Evolutionary conservation across 2,329 filamentous ascomycete genomes (phyloP), one percentile per base, ranked within the genome.

Genomic region (Endoconidiophora laricicola): DNA sequence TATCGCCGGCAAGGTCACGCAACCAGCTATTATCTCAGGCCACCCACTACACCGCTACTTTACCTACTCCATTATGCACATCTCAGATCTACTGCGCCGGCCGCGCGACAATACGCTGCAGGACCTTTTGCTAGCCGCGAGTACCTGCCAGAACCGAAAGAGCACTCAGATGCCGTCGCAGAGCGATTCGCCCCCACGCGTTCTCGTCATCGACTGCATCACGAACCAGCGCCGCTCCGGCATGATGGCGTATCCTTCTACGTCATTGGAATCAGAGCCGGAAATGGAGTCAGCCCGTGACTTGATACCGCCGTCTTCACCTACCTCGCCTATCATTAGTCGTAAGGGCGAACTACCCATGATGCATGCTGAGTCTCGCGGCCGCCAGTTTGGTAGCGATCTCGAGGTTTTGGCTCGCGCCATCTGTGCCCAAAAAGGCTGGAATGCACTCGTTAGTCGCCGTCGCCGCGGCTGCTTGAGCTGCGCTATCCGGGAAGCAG

Each of bases 401-500:
- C 67, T 83, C 59, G 81, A 86, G 62, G 71, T 87, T 6, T 64
- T 88, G 48, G 80, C 79, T 1, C 69, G 83, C 45, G 82, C 83
- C 1, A 70, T 85, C 56, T 88, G 84, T 60, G 79, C 83, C 0
- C 78, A 84, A 59, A 77, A 73, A 56, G 83, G 83, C 2, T 80
- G 79, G 70, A 82, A 86, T 60, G 83, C 83, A 20, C 60, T 88
- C 16, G 70, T 88, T 55, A 83, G 79, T 54, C 70, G 81, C 47
- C 69, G 72, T 38, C 74, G 76, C 55, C 70, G 81, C 54, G 82
- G 80, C 0, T 90, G 84, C 59, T 62, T 88, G 36, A 74, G 75
- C 3, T 90, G 84, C 62, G 81, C 81, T 39, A 75, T 90, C 41
- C 72, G 84, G 16, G 83, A 90, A 65, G 83, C 82, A 0, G 77